Conservation (phyloP, 768 basidiomycete genomes). For the Peribolospora baueri region DNA sequence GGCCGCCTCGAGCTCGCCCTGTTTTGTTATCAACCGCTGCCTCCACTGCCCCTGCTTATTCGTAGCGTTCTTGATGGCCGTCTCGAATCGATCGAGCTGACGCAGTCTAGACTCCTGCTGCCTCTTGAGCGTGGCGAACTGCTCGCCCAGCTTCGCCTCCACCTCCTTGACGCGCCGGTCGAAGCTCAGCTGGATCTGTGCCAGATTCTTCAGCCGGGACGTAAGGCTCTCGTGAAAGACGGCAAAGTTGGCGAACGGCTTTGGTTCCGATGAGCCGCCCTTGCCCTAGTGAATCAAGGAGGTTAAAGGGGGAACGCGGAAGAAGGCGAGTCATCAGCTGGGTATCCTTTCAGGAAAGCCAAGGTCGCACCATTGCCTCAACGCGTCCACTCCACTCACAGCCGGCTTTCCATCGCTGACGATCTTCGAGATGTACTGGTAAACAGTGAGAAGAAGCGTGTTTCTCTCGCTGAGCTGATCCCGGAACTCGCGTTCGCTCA, state of each 20-base stretch:
- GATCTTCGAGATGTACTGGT: conserved; percentile 86
- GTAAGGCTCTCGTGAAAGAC: conserved; percentile 90
- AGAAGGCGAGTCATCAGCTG: neutral
- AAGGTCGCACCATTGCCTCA: neutral
- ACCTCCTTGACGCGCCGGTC: conserved; percentile 61
- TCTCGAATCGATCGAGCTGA: conserved; percentile 80
- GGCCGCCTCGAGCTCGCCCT: conserved; percentile 68
- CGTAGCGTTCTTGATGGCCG: conserved; percentile 51
- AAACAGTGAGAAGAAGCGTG: conserved; percentile 69
- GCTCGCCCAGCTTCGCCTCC: conserved; percentile 47
- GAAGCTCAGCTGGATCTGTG: conserved; percentile 61
- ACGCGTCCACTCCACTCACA: conserved; percentile 25
- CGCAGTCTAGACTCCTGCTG: conserved; percentile 72
- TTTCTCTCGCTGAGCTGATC: conserved; percentile 86
- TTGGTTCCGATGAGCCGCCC: conserved; percentile 33
- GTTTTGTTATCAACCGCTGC: conserved; percentile 50
- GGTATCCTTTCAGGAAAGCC: no score
- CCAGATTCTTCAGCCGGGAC: conserved; percentile 56
- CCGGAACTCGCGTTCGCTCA: conserved; percentile 54
- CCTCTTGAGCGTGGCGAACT: conserved; percentile 44
- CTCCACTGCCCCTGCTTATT: conserved; percentile 67
- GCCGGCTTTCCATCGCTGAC: conserved; percentile 68
- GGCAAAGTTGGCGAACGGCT: conserved; percentile 76
- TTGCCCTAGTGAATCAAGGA: conserved; percentile 20
- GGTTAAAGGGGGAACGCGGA: neutral